A percentile compares a stretch with the other conserved stretches of the same genome.
phyloP scores from a whole-genome alignment of 352 stramenopile genomes.

The Phytophthora sp. region DNA sequence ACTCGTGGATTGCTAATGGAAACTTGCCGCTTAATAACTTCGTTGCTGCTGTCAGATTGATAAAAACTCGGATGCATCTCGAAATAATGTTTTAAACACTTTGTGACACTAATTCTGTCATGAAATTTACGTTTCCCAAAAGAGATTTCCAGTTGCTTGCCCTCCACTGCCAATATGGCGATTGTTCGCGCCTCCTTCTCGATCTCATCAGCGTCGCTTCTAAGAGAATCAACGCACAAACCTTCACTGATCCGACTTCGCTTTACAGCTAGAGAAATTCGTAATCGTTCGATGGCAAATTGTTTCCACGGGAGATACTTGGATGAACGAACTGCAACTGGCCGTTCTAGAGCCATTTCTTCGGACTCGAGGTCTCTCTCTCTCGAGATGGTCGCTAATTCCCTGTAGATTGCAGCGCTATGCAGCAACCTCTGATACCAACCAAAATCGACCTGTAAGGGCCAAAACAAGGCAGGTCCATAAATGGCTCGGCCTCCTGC shows the following conservation, averaged over 20 bases:
- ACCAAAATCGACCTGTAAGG: conserved; percentile 7
- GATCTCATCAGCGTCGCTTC: not conserved
- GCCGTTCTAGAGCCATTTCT: conserved; percentile 6
- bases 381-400: conserved; percentile 3
- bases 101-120: not conserved
- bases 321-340: conserved; percentile 34
- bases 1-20: conserved; percentile 22
- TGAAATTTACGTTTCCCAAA: conserved; percentile 17
- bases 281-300: conserved; percentile 54
- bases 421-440: conserved; percentile 25
- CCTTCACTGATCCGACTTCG: conserved; percentile 15
- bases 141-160: conserved; percentile 43
- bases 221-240: conserved; percentile 14
- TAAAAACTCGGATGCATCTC: not conserved
- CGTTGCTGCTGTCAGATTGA: not conserved
- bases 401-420: conserved; percentile 9
- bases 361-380: conserved; percentile 1
- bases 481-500: conserved; percentile 1
- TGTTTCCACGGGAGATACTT: conserved; percentile 71
- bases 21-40: conserved; percentile 9
- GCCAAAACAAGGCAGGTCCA: conserved; percentile 33
- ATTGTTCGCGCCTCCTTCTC: conserved; percentile 42
- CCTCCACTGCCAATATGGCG: conserved; percentile 24
- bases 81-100: conserved; percentile 27
- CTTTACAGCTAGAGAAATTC: conserved; percentile 44